Evolutionary conservation across 805 yeast genomes (phyloP).

Genomic region (Cyberlindnera samutprakarnensis): DNA sequence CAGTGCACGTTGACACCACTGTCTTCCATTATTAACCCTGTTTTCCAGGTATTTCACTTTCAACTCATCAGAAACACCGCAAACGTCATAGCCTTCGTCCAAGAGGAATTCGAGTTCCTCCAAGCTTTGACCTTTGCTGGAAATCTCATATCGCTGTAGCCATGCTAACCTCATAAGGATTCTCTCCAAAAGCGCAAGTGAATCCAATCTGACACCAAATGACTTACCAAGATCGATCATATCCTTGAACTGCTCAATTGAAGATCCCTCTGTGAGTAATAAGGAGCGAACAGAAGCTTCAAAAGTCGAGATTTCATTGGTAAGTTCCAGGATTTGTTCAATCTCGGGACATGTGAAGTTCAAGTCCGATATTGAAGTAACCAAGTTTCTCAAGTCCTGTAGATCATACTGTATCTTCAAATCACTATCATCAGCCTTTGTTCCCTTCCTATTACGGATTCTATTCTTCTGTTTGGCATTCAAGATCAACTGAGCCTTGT

Average conservation of each 20-base stretch:
- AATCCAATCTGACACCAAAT: constrained; percentile 49
- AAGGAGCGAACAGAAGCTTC: constrained; percentile 38
- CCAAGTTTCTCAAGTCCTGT: constrained; percentile 20
- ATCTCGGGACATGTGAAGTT: constrained; percentile 51
- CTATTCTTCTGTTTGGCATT: constrained; percentile 34
- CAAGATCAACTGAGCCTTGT: constrained; percentile 45
- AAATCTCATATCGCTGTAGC: constrained; percentile 24
- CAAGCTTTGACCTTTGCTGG: constrained; percentile 15
- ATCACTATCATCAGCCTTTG: constrained; percentile 5
- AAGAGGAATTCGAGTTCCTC: constrained; percentile 18
- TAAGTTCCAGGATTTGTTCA: constrained; percentile 48
- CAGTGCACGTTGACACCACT: background rate
- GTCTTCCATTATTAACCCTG: background rate
- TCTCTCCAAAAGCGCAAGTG: constrained; percentile 33
- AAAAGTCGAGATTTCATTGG: constrained; percentile 43
- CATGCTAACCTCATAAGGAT: constrained; percentile 32
- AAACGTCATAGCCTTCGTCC: constrained; percentile 20
- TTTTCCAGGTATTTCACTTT: constrained; percentile 6
- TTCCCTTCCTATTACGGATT: constrained; percentile 15
- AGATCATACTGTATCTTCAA: constrained; percentile 10
- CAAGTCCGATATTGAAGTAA: constrained; percentile 40
- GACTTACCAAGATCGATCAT: constrained; percentile 51
- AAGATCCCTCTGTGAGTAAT: constrained; percentile 24
- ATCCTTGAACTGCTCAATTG: constrained; percentile 39
- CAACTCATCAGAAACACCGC: constrained; percentile 16